phyloP scores from a whole-genome alignment of 225 moss, liverwort and hornwort genomes.

The Sphagnum contortum region DNA sequence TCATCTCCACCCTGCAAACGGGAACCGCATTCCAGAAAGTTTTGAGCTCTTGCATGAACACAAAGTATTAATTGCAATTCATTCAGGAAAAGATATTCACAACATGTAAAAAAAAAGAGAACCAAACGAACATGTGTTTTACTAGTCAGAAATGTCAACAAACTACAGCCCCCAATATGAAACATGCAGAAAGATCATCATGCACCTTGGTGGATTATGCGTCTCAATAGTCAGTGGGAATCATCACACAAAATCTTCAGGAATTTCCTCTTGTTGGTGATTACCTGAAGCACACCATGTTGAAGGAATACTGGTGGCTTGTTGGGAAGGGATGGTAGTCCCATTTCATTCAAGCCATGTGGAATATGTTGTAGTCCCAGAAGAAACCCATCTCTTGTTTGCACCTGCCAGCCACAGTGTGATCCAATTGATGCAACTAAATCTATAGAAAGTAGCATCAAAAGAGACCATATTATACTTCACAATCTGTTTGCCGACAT shows the following conservation, averaged over 20 bases:
- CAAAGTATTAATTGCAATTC: too few species aligned
- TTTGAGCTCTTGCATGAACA: too few species aligned
- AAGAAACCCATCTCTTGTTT: conserved; percentile 2
- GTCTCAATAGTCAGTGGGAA: not conserved
- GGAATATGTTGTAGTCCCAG: conserved; percentile 7
- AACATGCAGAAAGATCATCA: not conserved
- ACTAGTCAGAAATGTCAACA: too few species aligned
- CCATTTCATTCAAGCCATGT: not conserved
- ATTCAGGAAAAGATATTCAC: too few species aligned
- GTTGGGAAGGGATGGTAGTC: not conserved
- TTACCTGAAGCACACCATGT: conserved; percentile 2
- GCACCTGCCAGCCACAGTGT: not conserved
- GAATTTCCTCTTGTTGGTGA: too few species aligned
- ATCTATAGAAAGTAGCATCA: not conserved
- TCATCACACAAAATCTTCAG: too few species aligned
- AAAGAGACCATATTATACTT: too few species aligned
- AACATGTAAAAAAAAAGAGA: too few species aligned
- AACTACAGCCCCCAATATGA: too few species aligned
- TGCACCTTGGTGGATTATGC: not conserved
- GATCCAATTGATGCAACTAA: not conserved
- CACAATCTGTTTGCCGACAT: too few species aligned
- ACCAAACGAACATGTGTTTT: too few species aligned
- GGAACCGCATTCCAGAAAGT: too few species aligned
- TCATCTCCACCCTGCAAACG: conserved; percentile 22
- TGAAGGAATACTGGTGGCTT: conserved; percentile 1